A percentile compares a stretch with the other conserved stretches of the same genome.
Evolutionary conservation across 2,329 filamentous ascomycete species (phyloP).

Genomic region (Colletotrichum paranaense): DNA sequence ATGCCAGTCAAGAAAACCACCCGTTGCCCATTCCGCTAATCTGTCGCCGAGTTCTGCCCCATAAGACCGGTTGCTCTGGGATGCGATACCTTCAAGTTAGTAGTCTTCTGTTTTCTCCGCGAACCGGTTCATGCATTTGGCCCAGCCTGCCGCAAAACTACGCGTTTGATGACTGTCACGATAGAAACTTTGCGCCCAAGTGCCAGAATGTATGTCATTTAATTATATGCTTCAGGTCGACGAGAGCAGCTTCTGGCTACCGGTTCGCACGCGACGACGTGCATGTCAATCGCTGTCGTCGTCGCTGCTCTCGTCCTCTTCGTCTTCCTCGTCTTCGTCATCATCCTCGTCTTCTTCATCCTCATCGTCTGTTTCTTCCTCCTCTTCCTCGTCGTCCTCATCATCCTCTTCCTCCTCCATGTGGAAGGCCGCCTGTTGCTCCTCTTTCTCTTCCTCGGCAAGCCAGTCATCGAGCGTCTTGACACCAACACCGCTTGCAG

Average conservation of each 20-base stretch:
- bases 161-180: background rate
- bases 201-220: background rate
- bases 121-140: too few species aligned
- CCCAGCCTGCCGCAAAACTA: too few species aligned
- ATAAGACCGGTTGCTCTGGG: background rate
- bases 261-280: background rate
- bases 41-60: background rate
- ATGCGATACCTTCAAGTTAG: background rate
- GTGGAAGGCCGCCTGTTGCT: conserved; percentile 63
- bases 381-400: conserved; percentile 62
- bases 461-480: conserved; percentile 96
- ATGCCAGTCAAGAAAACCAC: background rate
- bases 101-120: background rate
- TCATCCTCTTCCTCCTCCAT: conserved; percentile 61
- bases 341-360: conserved; percentile 59
- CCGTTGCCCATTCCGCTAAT: background rate
- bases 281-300: conserved; percentile 43
- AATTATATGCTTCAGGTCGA: background rate
- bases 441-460: conserved; percentile 74
- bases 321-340: conserved; percentile 51
- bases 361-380: conserved; percentile 61
- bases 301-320: conserved; percentile 55
- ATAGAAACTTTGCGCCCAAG: background rate
- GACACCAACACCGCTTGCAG: conserved; percentile 59
- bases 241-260: background rate